phyloP scores from a whole-genome alignment of 164 flowering plant genomes.

The Berberis vulgaris region DNA sequence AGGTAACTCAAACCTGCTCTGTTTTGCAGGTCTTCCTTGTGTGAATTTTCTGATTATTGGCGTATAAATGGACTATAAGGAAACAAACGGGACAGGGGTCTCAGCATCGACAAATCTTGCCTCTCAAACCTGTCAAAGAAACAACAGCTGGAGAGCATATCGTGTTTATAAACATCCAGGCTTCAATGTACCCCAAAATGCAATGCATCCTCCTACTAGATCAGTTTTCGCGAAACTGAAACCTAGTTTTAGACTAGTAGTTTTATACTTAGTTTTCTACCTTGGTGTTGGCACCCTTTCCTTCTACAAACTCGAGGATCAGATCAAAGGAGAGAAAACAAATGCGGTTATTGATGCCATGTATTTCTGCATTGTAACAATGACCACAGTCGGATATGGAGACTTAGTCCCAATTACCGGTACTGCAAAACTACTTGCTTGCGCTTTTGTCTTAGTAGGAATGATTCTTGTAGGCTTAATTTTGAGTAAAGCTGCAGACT shows the following conservation, averaged over 20 bases:
- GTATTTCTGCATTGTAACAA: constrained; percentile 78
- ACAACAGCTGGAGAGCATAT: constrained; percentile 17
- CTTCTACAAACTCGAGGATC: constrained; percentile 44
- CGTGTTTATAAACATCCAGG: constrained; percentile 41
- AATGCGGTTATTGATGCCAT: constrained; percentile 60
- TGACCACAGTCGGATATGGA: constrained; percentile 96
- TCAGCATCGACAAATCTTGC: constrained; percentile 16
- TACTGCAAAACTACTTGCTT: constrained; percentile 56
- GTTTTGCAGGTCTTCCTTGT: no score
- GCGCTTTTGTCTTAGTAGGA: constrained; percentile 72
- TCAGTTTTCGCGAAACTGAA: constrained; percentile 27
- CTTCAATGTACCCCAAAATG: constrained; percentile 5
- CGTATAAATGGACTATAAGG: constrained; percentile 2
- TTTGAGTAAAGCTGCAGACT: constrained; percentile 70
- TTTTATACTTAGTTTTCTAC: constrained; percentile 32
- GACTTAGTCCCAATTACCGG: constrained; percentile 64
- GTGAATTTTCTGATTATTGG: no score
- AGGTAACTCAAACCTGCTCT: no score
- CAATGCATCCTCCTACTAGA: constrained; percentile 11
- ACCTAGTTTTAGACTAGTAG: constrained; percentile 39
- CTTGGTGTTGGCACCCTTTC: constrained; percentile 51
- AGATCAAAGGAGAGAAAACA: constrained; percentile 63
- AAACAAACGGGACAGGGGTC: constrained; percentile 25
- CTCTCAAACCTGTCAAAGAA: constrained; percentile 1
- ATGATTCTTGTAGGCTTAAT: constrained; percentile 61